Evolutionary conservation across 352 stramenopile genomes (phyloP).

Genomic region (Globisporangium rhizosaccharum): DNA sequence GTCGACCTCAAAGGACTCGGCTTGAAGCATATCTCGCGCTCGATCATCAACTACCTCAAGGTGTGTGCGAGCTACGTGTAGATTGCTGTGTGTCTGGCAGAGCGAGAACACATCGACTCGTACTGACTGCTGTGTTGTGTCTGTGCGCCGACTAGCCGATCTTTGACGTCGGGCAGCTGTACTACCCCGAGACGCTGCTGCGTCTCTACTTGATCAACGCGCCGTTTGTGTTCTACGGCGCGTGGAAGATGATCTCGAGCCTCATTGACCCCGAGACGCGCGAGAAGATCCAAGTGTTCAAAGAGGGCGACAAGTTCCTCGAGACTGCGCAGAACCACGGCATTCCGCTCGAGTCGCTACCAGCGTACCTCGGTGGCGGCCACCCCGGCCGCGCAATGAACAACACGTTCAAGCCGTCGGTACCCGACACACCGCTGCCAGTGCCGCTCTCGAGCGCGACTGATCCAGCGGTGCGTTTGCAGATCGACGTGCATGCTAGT

Average conservation of each 20-base stretch:
- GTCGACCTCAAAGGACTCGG: slow-evolving; percentile 70
- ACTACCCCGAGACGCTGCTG: slow-evolving; percentile 80
- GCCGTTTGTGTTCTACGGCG: slow-evolving; percentile 77
- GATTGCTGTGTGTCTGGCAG: neutral
- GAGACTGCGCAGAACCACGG: slow-evolving; percentile 53
- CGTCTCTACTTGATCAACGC: slow-evolving; percentile 78
- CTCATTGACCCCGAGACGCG: slow-evolving; percentile 72
- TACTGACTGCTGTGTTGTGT: neutral
- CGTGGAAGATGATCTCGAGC: slow-evolving; percentile 70
- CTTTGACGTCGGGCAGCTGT: slow-evolving; percentile 70
- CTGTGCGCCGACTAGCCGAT: slow-evolving; percentile 44
- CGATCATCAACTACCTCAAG: slow-evolving; percentile 60
- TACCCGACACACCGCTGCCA: slow-evolving; percentile 49
- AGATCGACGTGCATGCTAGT: neutral
- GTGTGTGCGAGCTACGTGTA: slow-evolving; percentile 14
- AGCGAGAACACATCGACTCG: neutral
- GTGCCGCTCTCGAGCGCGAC: slow-evolving; percentile 11
- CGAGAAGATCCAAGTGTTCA: slow-evolving; percentile 84
- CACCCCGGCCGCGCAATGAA: slow-evolving; percentile 55
- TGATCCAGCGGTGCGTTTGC: neutral
- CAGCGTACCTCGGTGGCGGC: slow-evolving; percentile 49
- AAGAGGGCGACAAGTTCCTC: slow-evolving; percentile 53
- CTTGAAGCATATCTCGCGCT: slow-evolving; percentile 57
- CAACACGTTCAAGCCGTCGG: slow-evolving; percentile 59
- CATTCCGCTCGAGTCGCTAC: slow-evolving; percentile 53